Evolutionary conservation across 2,329 filamentous ascomycete species (phyloP).

Genomic region (Phaeomoniella chlamydospora): DNA sequence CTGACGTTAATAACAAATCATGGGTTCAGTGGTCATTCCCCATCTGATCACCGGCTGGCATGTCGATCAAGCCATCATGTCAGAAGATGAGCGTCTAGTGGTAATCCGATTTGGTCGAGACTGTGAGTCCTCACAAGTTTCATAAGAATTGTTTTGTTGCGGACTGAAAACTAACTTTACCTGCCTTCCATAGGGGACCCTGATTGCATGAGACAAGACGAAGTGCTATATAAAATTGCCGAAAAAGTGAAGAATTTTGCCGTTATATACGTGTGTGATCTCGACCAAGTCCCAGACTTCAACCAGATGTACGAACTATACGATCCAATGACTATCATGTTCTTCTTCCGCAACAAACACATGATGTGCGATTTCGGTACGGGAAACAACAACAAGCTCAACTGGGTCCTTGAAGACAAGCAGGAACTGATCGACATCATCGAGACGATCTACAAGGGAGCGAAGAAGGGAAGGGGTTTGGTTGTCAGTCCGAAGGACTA

Average conservation of each 20-base stretch:
- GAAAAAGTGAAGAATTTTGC: conserved; percentile 89
- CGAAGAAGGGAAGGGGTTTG: conserved; percentile 92
- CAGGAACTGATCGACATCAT: conserved; percentile 97
- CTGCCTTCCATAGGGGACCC: conserved; percentile 36
- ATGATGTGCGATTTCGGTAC: conserved; percentile 83
- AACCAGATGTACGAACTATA: conserved; percentile 92
- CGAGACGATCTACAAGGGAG: conserved; percentile 95
- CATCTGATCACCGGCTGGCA: conserved; percentile 92
- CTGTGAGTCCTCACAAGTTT: conserved; percentile 22
- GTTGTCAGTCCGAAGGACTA: conserved; percentile 90
- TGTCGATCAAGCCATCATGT: conserved; percentile 89
- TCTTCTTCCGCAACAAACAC: conserved; percentile 85
- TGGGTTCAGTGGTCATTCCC: conserved; percentile 82
- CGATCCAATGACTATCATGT: conserved; percentile 91
- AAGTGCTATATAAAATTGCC: conserved; percentile 87
- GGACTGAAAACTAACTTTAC: conserved; percentile 9
- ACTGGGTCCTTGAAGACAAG: conserved; percentile 94
- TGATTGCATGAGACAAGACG: conserved; percentile 63
- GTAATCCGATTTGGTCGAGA: conserved; percentile 90
- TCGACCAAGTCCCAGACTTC: conserved; percentile 82
- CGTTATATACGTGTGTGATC: conserved; percentile 85
- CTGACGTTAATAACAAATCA: no score
- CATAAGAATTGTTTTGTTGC: no score
- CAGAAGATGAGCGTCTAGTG: conserved; percentile 81
- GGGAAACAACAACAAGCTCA: conserved; percentile 97